Percentiles rank a stretch among this genome's conserved stretches.
Conservation (phyloP, 2,329 filamentous ascomycete species). For the Malbranchea zuffiana region DNA sequence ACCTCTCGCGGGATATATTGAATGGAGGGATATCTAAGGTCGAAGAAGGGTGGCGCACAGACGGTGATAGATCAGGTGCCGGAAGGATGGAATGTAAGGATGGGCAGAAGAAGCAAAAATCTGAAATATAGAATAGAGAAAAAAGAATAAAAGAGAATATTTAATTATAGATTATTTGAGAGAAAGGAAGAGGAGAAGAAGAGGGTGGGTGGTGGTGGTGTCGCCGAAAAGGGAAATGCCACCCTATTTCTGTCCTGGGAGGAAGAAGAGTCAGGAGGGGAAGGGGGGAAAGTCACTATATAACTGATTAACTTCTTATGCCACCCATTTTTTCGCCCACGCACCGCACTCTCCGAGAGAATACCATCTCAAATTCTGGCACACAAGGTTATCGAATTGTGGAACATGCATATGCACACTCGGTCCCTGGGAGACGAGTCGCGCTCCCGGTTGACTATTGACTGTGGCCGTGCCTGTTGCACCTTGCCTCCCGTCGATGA, state of each 20-base stretch:
- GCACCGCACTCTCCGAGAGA: too few species aligned
- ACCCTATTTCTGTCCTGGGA: slow-evolving; percentile 2
- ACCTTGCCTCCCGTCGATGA: too few species aligned
- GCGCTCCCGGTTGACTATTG: too few species aligned
- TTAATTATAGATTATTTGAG: slow-evolving; percentile 7
- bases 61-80: slow-evolving; percentile 1
- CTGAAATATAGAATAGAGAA: slow-evolving; percentile 7
- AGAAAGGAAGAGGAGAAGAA: slow-evolving; percentile 7
- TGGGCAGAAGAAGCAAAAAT: slow-evolving; percentile 4
- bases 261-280: slow-evolving; percentile 3
- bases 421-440: too few species aligned
- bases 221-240: slow-evolving; percentile 2
- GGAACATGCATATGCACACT: too few species aligned
- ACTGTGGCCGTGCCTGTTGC: too few species aligned
- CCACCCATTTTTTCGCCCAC: too few species aligned
- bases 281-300: slow-evolving; percentile 6
- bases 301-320: too few species aligned
- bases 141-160: slow-evolving; percentile 4
- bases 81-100: not conserved
- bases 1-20: too few species aligned
- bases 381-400: too few species aligned
- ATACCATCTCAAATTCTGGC: too few species aligned
- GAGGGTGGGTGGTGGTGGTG: not conserved
- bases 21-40: not conserved
- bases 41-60: not conserved